These are phyloP conservation scores for Trichoderma cornu-damae DNA, from an alignment of 2,329 filamentous ascomycete genomes.

Conservation along the genomic window DNA sequence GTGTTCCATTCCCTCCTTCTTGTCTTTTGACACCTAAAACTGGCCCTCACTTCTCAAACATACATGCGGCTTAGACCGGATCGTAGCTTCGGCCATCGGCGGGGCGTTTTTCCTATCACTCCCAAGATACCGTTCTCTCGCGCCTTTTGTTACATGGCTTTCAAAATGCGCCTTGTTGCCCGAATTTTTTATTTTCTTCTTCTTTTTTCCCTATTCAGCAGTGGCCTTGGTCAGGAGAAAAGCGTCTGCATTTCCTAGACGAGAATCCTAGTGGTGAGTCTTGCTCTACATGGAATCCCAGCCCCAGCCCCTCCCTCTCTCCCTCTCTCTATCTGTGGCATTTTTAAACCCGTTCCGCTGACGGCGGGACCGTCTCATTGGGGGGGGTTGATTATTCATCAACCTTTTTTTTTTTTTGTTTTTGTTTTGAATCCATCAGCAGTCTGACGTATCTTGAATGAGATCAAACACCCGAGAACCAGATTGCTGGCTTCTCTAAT, in stretches of 20 bases:
- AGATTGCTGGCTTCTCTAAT: not conserved
- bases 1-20: not conserved
- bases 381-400: slow-evolving; percentile 12
- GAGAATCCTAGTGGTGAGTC: not conserved
- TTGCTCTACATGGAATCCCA: no score
- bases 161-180: not conserved
- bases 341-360: slow-evolving; percentile 3
- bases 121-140: slow-evolving; percentile 1
- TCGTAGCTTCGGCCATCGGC: slow-evolving; percentile 14
- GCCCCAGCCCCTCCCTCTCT: no score
- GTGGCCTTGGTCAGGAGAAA: not conserved
- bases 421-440: not conserved
- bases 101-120: slow-evolving; percentile 13
- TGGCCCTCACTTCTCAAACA: no score
- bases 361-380: slow-evolving; percentile 2
- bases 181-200: not conserved
- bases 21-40: not conserved
- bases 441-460: not conserved
- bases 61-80: slow-evolving; percentile 5
- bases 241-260: not conserved
- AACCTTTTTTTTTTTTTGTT: no score
- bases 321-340: not conserved
- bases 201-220: not conserved
- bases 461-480: not conserved
- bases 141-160: not conserved